Evolutionary conservation across 768 basidiomycete genomes (phyloP), one percentile per base, ranked within the genome.

Genomic region (Leccinum incarnatum): DNA sequence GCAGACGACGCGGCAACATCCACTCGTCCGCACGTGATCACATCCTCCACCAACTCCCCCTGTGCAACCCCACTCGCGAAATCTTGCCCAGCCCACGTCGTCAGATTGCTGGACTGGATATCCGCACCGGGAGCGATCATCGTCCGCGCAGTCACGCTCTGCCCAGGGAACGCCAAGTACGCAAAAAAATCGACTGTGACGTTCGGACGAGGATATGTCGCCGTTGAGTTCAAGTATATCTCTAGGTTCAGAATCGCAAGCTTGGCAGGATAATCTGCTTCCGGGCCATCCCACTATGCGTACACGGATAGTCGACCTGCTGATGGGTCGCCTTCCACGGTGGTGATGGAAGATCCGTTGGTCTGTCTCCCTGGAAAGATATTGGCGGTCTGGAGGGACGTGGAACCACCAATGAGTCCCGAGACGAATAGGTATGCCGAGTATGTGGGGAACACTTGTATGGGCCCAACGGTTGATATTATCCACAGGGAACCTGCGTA

Each of bases 391-490:
- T 72, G 76, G 10, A 79, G 69, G 7, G 76, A 71, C 32, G 72
- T 77, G 3, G 81, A 83, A 21, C 66, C 66, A 2, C 78, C 80
- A n/a, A 83, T 72, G 3, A 80, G 69, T 60, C 83, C 82, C 14
- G 78, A 68, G 54, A 83, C 69, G 58, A 82, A 82, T 11, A 83
- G 68, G 59, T 82, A 81, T 17, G 81, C 73, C 3, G 75, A 76
- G 57, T 83, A 83, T n/a, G 79, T 74, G 1, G 81, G 81, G 69
- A 83, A 81, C 7, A 82, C 81, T 67, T 81, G 75, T 21, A n/a
- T n/a, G n/a, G n/a, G n/a, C n/a, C n/a, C n/a, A n/a, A n/a, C n/a
- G n/a, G n/a, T n/a, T n/a, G n/a, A n/a, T n/a, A n/a, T n/a, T n/a
- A n/a, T n/a, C 74, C 23, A 23, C 23, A 25, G 81, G 80, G 58